A percentile compares a stretch with the other conserved stretches of the same genome.
Evolutionary conservation across 345 rosid species (phyloP).

Genomic region (Arabidopsis thaliana): TAIR10.1 NC_003075.7:2031001-2031500

Average conservation of each 20-base stretch:
- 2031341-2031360: conserved; percentile 39
- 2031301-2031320: conserved; percentile 95
- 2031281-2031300: conserved; percentile 66
- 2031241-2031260: background rate
- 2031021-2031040: conserved; percentile 97
- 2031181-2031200: background rate
- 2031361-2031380: conserved; percentile 29
- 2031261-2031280: conserved; percentile 59
- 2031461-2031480: conserved; percentile 91
- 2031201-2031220: too few species aligned
- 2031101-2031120: conserved; percentile 82
- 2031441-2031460: conserved; percentile 85
- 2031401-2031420: conserved; percentile 47
- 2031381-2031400: conserved; percentile 51
- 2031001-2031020: conserved; percentile 31
- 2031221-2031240: too few species aligned
- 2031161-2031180: background rate
- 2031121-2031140: conserved; percentile 46
- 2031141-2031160: background rate
- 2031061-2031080: conserved; percentile 81
- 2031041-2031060: conserved; percentile 98
- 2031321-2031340: conserved; percentile 62
- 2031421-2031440: conserved; percentile 67
- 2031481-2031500: conserved; percentile 67
- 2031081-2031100: conserved; percentile 87